A percentile compares a stretch with the other conserved stretches of the same genome.
Conservation (phyloP, 2,329 filamentous ascomycete species). For the Fusarium sp. region DNA sequence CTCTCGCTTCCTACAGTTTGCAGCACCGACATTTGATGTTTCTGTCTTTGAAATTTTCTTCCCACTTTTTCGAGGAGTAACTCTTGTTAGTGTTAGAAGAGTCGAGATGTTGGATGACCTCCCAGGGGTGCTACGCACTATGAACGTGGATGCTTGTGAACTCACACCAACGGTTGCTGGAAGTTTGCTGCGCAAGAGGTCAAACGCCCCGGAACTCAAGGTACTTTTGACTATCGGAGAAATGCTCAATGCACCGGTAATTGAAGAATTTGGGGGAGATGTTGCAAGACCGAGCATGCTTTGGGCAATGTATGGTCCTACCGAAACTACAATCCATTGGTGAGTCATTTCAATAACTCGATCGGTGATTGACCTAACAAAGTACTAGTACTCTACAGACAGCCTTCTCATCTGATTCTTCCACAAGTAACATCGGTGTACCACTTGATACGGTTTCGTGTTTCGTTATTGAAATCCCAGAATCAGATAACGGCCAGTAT, state of each 20-base stretch:
- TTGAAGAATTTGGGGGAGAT: constrained; percentile 81
- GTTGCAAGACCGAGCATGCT: constrained; percentile 71
- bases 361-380: constrained; percentile 7
- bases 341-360: constrained; percentile 48
- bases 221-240: constrained; percentile 90
- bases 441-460: constrained; percentile 86
- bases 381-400: constrained; percentile 74
- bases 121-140: constrained; percentile 71
- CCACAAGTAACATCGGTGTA: constrained; percentile 78
- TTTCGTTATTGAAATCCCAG: constrained; percentile 72
- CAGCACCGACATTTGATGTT: constrained; percentile 92
- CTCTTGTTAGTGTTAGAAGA: constrained; percentile 79
- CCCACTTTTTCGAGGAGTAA: constrained; percentile 79
- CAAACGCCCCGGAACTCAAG: constrained; percentile 75
- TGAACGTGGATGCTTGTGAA: constrained; percentile 86
- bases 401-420: constrained; percentile 67
- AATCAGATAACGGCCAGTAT: constrained; percentile 30
- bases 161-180: constrained; percentile 89
- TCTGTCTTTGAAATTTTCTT: constrained; percentile 97
- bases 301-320: constrained; percentile 95
- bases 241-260: constrained; percentile 84
- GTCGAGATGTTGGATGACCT: constrained; percentile 81
- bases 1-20: constrained; percentile 88
- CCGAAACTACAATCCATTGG: constrained; percentile 91
- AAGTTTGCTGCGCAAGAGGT: constrained; percentile 77